Evolutionary conservation across 2,329 filamentous ascomycete species (phyloP).

Genomic region (Fusarium secorum): DNA sequence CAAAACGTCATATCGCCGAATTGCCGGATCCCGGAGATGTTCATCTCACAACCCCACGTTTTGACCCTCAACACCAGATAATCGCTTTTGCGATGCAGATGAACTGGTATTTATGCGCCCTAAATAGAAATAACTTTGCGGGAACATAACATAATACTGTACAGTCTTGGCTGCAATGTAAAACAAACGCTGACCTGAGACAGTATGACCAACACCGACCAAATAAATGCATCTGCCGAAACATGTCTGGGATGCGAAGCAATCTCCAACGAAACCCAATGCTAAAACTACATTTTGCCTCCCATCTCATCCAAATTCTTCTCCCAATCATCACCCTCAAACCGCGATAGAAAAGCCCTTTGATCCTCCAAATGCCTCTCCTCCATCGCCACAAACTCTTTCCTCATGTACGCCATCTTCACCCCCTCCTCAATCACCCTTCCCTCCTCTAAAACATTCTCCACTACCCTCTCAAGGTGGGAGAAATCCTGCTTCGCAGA

Average conservation of each 20-base stretch:
- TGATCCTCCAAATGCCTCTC: not conserved
- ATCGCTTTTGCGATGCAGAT: not conserved
- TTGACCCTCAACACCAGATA: not conserved
- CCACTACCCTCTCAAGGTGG: not conserved
- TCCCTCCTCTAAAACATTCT: rapidly evolving
- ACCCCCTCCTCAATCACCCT: not conserved
- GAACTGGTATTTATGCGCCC: rapidly evolving
- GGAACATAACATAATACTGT: no score
- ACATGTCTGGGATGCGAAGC: not conserved
- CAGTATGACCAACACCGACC: not conserved
- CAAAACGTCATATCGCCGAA: constrained; percentile 4
- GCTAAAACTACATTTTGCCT: rapidly evolving
- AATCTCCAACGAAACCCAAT: not conserved
- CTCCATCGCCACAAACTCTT: not conserved
- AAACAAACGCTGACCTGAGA: not conserved
- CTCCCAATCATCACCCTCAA: not conserved
- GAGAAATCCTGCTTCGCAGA: not conserved
- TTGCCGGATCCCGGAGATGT: constrained; percentile 8
- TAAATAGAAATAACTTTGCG: rapidly evolving
- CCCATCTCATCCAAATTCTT: rapidly evolving
- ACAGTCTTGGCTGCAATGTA: not conserved
- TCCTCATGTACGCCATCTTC: not conserved
- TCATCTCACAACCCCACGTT: not conserved
- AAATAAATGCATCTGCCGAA: not conserved
- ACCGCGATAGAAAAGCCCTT: not conserved